Base-by-base conservation (phyloP, 345 rosid genomes). In the Ricinus communis region DNA sequence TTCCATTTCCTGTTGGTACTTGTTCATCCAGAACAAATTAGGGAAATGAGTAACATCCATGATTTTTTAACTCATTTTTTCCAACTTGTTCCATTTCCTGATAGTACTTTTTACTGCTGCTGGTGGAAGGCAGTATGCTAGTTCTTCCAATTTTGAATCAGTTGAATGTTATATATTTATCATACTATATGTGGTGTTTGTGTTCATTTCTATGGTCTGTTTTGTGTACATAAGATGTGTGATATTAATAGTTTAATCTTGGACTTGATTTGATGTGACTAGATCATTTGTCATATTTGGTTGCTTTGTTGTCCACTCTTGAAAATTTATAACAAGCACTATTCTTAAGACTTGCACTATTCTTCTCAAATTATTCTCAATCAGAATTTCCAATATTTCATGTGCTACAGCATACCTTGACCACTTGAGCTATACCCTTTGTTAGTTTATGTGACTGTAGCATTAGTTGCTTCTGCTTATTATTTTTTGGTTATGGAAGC, bases 231-330 rank as follows among this genome's bases (percentile, higher is more conserved):
- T 14, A 30, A 28, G 28, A 50, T 52, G 31, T 66, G 45, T 16
- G 11, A 33, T 66, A 24, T n/a, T 31, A 0, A 19, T 14, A 31
- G 28, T 18, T 30, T 9, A 36, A 45, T 12, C 19, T 38, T 1
- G 14, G 24, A 59, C 47, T 15, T 31, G 69, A 33, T 66, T 28
- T 66, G 14, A 5, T 31, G 56, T 66, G 63, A 69, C 43, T 56
- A 24, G 25, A 54, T 69, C 64, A 18, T 43, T 53, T 27, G 41
- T 43, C 53, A 69, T 38, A 16, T 13, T 58, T 18, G 45, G 25
- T 28, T 13, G 5, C 8, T 18, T 28, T 55, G 43, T 27, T 68
- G 19, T 15, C 47, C 5, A 38, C 11, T 43, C 41, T 4, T 27
- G 64, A 6, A 68, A 41, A 12, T 25, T n/a, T 16, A 5, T 15